Evolutionary conservation across 169 alveolate species (phyloP), one percentile per base, ranked within the genome.

Genomic region (Plasmodium inui): DNA sequence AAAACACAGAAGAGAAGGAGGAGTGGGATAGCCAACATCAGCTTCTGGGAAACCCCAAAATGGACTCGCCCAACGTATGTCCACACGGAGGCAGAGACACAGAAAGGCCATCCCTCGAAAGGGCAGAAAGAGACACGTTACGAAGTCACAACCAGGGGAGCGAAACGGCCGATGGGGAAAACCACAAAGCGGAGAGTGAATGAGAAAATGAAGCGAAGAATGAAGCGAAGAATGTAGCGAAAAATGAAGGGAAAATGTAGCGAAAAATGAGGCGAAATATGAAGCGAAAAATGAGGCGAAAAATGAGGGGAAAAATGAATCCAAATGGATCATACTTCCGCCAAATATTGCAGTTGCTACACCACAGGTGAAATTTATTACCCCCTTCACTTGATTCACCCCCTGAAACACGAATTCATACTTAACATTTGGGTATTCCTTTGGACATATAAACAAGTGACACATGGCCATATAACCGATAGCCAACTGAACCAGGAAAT

Each of bases 371-470:
- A 26, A 19, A 4, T 1, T 53, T 26, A 1, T 30, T 9, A 12
- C 8, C 90, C 90, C 28, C 67, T 82, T 26, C 26, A 82, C 53
- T 17, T 82, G 22, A 82, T 82, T 26, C 2, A 55, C 9, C 90
- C 90, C 4, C 9, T 57, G 71, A 34, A 82, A 82, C 44, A 82
- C 72, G 90, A 82, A 26, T 30, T 28, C 12, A 14, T 82, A 26
- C 41, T 82, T n/a, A 53, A 82, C 61, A 57, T 82, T 8, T 82
- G 90, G 90, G 22, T 72, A 9, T 82, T 82, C 55, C 71, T 82
- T 55, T 22, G 37, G n/a, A 41, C 17, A 30, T 26, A 53, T 34
- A 82, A 57, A 82, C 22, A 80, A 14, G 22, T 82, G 19, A 30
- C 71, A 14, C 44, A 32, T 82, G 26, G 4, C 26, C 55, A 57